A percentile compares a stretch with the other conserved stretches of the same genome.
Conservation (phyloP, 1,139 yeast genomes). For the Taphrina flavorubra region DNA sequence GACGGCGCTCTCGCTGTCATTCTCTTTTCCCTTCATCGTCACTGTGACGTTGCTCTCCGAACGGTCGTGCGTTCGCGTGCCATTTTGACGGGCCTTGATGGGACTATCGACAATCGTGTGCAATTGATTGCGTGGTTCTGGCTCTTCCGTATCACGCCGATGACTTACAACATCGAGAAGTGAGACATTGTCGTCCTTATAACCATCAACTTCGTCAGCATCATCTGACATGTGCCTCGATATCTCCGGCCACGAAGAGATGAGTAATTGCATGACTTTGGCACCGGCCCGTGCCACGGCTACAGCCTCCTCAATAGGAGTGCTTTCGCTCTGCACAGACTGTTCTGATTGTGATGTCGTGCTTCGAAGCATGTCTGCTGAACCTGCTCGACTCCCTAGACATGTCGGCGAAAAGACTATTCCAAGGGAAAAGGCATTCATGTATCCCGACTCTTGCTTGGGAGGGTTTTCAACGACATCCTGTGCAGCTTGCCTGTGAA, state of each 20-base stretch:
- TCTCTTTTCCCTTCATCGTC: constrained; percentile 5
- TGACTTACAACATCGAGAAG: constrained; percentile 14
- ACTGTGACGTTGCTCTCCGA: constrained; percentile 34
- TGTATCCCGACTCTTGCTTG: constrained; percentile 37
- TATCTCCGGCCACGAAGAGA: constrained; percentile 34
- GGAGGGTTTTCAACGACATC: constrained; percentile 3
- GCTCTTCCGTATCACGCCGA: neutral
- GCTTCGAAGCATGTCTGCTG: constrained; percentile 22
- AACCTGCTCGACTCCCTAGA: constrained; percentile 29
- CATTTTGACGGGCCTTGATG: constrained; percentile 4
- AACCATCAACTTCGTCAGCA: neutral
- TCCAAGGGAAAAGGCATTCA: constrained; percentile 39
- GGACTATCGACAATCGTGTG: constrained; percentile 29
- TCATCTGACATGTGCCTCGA: neutral
- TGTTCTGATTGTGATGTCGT: constrained; percentile 31
- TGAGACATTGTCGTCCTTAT: constrained; percentile 12
- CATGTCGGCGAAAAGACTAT: constrained; percentile 42
- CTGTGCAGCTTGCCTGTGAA: constrained; percentile 5
- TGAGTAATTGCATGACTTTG: constrained; percentile 31
- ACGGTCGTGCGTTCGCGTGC: constrained; percentile 13
- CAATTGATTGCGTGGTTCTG: neutral
- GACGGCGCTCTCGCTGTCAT: neutral
- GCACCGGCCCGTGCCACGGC: constrained; percentile 37
- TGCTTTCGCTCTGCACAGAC: constrained; percentile 26
- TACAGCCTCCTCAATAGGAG: constrained; percentile 39